These are phyloP conservation scores for Pichia sp. DNA, from an alignment of 1,139 yeast species.

Conservation along the genomic window DNA sequence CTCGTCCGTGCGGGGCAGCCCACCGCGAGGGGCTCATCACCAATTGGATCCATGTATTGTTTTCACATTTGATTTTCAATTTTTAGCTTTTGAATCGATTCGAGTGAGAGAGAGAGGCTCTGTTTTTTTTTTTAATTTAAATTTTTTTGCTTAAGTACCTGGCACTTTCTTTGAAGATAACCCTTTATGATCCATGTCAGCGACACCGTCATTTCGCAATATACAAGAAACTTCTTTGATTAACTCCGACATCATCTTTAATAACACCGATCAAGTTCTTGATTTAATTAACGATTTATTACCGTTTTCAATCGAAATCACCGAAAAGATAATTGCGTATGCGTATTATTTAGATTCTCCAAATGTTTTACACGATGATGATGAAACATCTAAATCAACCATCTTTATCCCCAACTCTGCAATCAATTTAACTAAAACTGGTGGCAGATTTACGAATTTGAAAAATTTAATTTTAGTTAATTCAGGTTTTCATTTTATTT, in stretches of 20 bases:
- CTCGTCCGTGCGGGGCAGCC: too few species aligned
- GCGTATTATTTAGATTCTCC: constrained; percentile 25
- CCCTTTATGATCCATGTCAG: not conserved
- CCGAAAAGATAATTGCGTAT: constrained; percentile 27
- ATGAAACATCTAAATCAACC: not conserved
- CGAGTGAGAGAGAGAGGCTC: not conserved
- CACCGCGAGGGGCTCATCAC: too few species aligned
- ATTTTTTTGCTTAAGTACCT: too few species aligned
- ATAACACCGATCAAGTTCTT: constrained; percentile 9
- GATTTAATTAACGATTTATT: constrained; percentile 1
- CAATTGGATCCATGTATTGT: too few species aligned
- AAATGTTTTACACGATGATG: constrained; percentile 4
- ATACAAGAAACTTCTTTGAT: not conserved
- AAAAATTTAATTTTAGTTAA: constrained; percentile 11
- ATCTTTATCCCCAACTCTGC: constrained; percentile 19
- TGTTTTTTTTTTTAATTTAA: not conserved
- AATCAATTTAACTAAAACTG: constrained; percentile 18
- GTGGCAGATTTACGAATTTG: constrained; percentile 17
- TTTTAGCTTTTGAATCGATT: too few species aligned
- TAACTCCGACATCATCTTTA: not conserved
- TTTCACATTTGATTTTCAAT: too few species aligned
- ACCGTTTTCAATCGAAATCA: constrained; percentile 23
- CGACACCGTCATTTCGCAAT: not conserved
- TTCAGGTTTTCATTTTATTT: constrained; percentile 19
- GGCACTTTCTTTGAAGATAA: not conserved